Base-by-base conservation (phyloP, 495 filamentous ascomycete genomes). In the Tuber borchii region DNA sequence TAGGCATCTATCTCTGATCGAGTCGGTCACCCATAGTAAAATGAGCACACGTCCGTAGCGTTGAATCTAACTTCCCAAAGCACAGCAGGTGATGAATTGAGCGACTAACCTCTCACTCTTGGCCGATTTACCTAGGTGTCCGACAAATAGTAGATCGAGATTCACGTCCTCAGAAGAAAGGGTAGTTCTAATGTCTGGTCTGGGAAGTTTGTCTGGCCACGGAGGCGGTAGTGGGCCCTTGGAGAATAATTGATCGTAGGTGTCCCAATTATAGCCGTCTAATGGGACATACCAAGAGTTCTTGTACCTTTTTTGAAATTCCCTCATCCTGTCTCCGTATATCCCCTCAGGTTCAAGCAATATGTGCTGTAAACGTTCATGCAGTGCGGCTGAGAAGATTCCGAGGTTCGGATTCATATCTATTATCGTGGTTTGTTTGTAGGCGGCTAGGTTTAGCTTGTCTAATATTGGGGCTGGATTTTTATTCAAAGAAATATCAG, bases 381-480 rank as follows among this genome's bases (percentile, higher is more conserved):
- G 90, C 8, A 97, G 80, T 79, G 91, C 92, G 8, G 86, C 85
- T 16, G 94, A 97, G 86, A 89, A 92, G 14, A 95, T 45, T 20
- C 93, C 93, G 31, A 82, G 79, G 37, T 93, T 93, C 1, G 95
- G 95, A 85, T 92, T 91, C 56, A 97, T 85, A 81, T 98, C 95
- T 77, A 98, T 85, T 77, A 77, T 77, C 31, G 80, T 70, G 20
- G 73, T 74, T 31, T 77, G 74, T 65, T 65, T 65, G 56, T 82
- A 82, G 65, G 46, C 48, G 10, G 72, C 65, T 26, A 81, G 79
- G 26, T 79, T 43, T 44, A 81, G 56, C 16, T 48, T 74, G 26
- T 81, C 44, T 40, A 81, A 20, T 44, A 71, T 73, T 6, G 68
- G 34, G 31, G 61, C 78, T 80, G 42, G 40, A 56, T 43, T n/a